Conservation (phyloP, 192 early-diverging fungal species). For the Linnemannia zychae region DNA sequence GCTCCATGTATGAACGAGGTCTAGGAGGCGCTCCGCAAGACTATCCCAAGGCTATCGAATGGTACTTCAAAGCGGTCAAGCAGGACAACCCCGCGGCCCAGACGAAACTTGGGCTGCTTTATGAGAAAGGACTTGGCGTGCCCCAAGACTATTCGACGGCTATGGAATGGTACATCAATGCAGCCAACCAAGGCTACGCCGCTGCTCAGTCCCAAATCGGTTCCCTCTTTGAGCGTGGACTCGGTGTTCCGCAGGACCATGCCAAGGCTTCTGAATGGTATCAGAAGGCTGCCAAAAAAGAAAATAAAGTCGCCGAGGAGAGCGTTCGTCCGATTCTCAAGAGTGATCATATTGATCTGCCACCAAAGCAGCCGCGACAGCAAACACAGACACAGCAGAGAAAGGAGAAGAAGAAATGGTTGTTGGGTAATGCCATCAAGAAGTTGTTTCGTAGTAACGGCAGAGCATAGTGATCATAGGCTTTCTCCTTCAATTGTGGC, state of each 20-base stretch:
- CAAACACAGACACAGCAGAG: neutral
- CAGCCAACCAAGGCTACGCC: neutral
- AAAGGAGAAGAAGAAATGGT: neutral
- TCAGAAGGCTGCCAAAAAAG: too few species aligned
- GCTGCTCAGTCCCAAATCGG: too few species aligned
- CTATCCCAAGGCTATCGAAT: neutral
- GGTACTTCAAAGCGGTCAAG: neutral
- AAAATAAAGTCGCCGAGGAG: neutral
- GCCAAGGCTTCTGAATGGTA: too few species aligned
- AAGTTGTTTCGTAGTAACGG: neutral
- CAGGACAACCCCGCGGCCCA: neutral
- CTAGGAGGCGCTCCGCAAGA: conserved; percentile 18
- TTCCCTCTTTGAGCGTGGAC: too few species aligned
- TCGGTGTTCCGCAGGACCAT: too few species aligned
- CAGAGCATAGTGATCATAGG: neutral
- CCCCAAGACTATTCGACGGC: neutral
- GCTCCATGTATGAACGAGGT: conserved; percentile 1
- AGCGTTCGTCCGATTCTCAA: neutral
- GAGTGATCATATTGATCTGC: neutral
- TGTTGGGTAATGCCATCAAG: neutral
- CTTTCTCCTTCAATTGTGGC: too few species aligned
- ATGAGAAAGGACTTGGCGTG: neutral
- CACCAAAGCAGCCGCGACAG: neutral
- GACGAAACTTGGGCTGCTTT: neutral
- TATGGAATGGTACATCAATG: conserved; percentile 10